Base-by-base conservation (phyloP, 192 early-diverging fungal genomes). In the Mortierella antarctica region DNA sequence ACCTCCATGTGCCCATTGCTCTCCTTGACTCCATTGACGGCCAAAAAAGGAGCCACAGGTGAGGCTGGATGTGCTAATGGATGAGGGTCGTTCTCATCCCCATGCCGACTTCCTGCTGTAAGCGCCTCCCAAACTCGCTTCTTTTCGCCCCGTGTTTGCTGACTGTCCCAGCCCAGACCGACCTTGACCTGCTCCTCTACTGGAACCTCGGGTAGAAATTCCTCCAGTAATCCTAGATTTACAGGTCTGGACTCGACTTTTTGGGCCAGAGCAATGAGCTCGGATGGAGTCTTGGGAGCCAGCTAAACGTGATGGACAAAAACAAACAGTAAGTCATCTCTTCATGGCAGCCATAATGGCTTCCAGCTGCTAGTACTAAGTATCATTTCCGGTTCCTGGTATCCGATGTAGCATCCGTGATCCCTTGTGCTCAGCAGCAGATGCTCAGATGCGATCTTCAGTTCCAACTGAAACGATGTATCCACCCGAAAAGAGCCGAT, bases 161-260 rank as follows among this genome's bases (percentile, higher is more conserved):
- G 65, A 46, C 77, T 67, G 50, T 72, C 61, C 77, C 77, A 80
- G 7, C 77, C 77, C 40, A 80, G 65, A 39, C 77, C 77, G 23
- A 71, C 54, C 55, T 68, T 62, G 54, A 80, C 77, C 49, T 80
- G 77, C 47, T 80, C 77, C 65, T 80, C 77, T 58, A 80, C 54
- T 51, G 77, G 70, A 44, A 80, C 77, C 31, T 80, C 77, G 1
- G 77, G 77, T 42, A 80, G 60, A 23, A 62, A 80, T n/a, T 80
- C 77, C 15, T 80, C 77, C 53, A 80, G 60, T 59, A 64, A 51
- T 13, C 77, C 53, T 39, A 80, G 41, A 42, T 80, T 80, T 5
- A 80, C 77, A 12, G 77, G 70, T 20, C 39, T 58, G n/a, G 77
- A 72, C 41, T 80, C 70, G 39, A 62, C 49, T 15, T 68, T 72